Base-by-base conservation (phyloP, 176 grass and related monocot species). In the Alopecurus myosuroides region DNA sequence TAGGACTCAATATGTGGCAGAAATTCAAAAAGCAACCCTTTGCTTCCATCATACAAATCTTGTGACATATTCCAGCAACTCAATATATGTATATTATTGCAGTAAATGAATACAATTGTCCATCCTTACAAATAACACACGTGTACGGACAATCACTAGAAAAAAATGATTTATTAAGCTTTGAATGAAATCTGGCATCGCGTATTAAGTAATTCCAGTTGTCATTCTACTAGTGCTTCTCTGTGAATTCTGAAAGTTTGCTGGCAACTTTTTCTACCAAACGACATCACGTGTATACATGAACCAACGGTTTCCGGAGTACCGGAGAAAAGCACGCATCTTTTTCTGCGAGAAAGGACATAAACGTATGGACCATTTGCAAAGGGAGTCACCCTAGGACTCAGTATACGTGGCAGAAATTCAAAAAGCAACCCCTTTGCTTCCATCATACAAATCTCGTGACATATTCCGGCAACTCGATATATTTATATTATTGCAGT, bases 401-500 rank as follows among this genome's bases (percentile, higher is more conserved):
- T 22, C 35, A 12, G 2, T 1, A 22, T 23, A 23, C 20, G 22
- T 25, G 22, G 67, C 37, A 42, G 37, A n/a, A 29, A n/a, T 9
- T 15, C 0, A 13, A 4, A 45, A 45, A 2, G 20, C 4, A 26
- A 46, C 4, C 13, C n/a, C 4, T 30, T 74, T 72, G 35, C 66
- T 44, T 15, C 20, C 0, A 0, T 15, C n/a, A 44, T 71, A n/a
- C 68, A 71, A 3, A 26, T 7, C 5, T 35, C 36, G 3, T 36
- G 18, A 45, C n/a, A n/a, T n/a, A n/a, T n/a, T n/a, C n/a, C n/a
- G n/a, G n/a, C n/a, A n/a, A n/a, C n/a, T n/a, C n/a, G n/a, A 45
- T 4, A 13, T 6, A 0, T 10, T 2, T 1, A 37, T 0, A 19
- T 1, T 37, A 11, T 22, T 1, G 1, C 18, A 22, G 15, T 1